A percentile compares a stretch with the other conserved stretches of the same genome.
phyloP scores from a whole-genome alignment of 2,329 filamentous ascomycete genomes.

The Xylaria polymorpha region DNA sequence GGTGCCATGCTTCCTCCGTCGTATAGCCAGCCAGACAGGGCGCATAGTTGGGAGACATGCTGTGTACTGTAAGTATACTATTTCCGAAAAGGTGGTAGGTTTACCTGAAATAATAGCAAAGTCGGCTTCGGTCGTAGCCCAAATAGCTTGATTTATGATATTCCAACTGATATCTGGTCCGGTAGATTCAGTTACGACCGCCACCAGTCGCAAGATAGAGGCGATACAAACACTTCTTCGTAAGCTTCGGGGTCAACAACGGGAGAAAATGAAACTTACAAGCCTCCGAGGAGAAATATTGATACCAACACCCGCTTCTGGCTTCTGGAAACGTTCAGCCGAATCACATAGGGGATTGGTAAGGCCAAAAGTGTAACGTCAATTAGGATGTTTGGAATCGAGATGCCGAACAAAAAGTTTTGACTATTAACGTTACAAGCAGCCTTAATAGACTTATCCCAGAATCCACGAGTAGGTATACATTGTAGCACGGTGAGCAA shows the following conservation, averaged over 20 bases:
- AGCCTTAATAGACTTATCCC: slow-evolving; percentile 18
- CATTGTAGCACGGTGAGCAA: slow-evolving; percentile 11
- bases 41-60: slow-evolving; percentile 6
- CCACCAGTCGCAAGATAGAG: slow-evolving; percentile 18
- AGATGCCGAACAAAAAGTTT: slow-evolving; percentile 18
- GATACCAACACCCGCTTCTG: slow-evolving; percentile 13
- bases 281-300: slow-evolving; percentile 11
- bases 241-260: too few relatives aligned
- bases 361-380: slow-evolving; percentile 8
- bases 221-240: slow-evolving; percentile 15
- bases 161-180: slow-evolving; percentile 14
- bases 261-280: background rate
- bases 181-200: slow-evolving; percentile 6
- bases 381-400: slow-evolving; percentile 17
- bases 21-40: too few relatives aligned
- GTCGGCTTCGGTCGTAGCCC: slow-evolving; percentile 23
- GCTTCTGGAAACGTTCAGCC: background rate
- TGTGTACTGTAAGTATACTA: background rate
- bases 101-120: slow-evolving; percentile 14
- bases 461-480: slow-evolving; percentile 6
- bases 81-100: background rate
- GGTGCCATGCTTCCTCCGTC: too few relatives aligned
- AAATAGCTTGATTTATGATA: slow-evolving; percentile 6
- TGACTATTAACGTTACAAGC: slow-evolving; percentile 14
- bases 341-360: slow-evolving; percentile 9